Percentiles rank a stretch among this genome's conserved stretches.
Conservation (phyloP, 257 asterid species). For the Solanum neorickii region DNA sequence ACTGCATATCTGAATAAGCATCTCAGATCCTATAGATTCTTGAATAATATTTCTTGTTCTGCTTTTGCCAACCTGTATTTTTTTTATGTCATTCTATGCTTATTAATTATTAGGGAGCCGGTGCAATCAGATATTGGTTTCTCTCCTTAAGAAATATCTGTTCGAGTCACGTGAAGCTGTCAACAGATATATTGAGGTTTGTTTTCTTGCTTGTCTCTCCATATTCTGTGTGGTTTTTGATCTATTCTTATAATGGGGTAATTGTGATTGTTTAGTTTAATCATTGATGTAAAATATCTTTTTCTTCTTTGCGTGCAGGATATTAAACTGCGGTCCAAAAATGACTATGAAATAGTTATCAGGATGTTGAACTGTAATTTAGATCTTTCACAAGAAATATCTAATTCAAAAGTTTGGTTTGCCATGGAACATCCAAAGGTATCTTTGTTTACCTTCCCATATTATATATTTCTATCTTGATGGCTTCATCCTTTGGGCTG, state of each 20-base stretch:
- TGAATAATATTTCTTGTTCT: background rate
- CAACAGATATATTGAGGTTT: conserved; percentile 52
- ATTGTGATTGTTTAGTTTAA: background rate
- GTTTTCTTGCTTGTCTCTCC: background rate
- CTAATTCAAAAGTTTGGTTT: conserved; percentile 52
- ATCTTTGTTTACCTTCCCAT: conserved; percentile 4
- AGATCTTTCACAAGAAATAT: conserved; percentile 32
- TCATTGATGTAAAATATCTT: background rate
- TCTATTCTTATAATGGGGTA: background rate
- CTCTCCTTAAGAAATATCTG: conserved; percentile 58
- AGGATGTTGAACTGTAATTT: conserved; percentile 46
- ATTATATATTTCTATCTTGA: background rate
- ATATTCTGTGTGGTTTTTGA: background rate
- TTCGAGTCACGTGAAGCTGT: conserved; percentile 54
- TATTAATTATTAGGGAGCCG: conserved; percentile 31
- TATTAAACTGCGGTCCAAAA: conserved; percentile 33
- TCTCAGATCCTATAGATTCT: background rate
- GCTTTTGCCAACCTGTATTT: background rate
- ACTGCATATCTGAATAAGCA: background rate
- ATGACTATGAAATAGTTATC: conserved; percentile 54
- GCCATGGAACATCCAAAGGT: conserved; percentile 85
- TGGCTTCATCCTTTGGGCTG: background rate
- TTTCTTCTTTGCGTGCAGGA: conserved; percentile 14
- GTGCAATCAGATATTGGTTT: conserved; percentile 41
- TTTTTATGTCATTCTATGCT: background rate